These are phyloP conservation scores for Paspalum vaginatum DNA, from an alignment of 176 grass and related monocot genomes.

Conservation along the genomic window DNA sequence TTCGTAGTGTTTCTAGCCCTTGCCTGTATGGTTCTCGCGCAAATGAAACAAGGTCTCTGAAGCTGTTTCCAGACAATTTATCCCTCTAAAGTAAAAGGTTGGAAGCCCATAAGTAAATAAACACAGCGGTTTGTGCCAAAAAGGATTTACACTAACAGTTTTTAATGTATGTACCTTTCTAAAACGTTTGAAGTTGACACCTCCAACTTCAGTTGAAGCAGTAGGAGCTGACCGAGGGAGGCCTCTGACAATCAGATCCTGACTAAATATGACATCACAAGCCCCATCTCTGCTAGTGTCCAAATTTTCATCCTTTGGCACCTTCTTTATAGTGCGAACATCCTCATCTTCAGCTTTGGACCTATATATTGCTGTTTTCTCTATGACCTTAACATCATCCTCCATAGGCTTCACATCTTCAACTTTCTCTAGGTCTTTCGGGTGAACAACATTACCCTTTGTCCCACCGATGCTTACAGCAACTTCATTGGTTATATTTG, in stretches of 20 bases:
- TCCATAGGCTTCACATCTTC: constrained; percentile 39
- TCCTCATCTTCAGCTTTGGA: constrained; percentile 44
- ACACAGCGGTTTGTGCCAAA: constrained; percentile 29
- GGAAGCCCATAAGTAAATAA: constrained; percentile 1
- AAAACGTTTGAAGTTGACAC: constrained; percentile 88
- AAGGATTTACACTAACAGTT: background rate
- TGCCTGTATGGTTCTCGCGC: constrained; percentile 78
- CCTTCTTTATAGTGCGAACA: constrained; percentile 53
- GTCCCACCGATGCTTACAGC: constrained; percentile 35
- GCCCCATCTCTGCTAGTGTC: constrained; percentile 61
- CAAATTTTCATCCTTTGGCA: constrained; percentile 60
- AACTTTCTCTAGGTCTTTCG: constrained; percentile 22
- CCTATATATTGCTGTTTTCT: constrained; percentile 45
- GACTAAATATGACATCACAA: constrained; percentile 80
- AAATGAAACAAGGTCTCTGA: constrained; percentile 81
- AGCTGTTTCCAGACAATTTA: constrained; percentile 86
- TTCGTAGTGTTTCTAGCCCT: constrained; percentile 27
- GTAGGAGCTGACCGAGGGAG: constrained; percentile 23
- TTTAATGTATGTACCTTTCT: constrained; percentile 61
- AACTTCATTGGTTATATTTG: constrained; percentile 31
- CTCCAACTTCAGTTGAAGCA: constrained; percentile 42
- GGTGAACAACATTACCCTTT: constrained; percentile 30
- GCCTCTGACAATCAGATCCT: constrained; percentile 67
- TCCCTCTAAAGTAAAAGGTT: constrained; percentile 68
- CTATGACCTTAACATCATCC: constrained; percentile 50